Evolutionary conservation across 2,329 filamentous ascomycete species (phyloP), one percentile per base, ranked within the genome.

Genomic region (Monilinia aucupariae): DNA sequence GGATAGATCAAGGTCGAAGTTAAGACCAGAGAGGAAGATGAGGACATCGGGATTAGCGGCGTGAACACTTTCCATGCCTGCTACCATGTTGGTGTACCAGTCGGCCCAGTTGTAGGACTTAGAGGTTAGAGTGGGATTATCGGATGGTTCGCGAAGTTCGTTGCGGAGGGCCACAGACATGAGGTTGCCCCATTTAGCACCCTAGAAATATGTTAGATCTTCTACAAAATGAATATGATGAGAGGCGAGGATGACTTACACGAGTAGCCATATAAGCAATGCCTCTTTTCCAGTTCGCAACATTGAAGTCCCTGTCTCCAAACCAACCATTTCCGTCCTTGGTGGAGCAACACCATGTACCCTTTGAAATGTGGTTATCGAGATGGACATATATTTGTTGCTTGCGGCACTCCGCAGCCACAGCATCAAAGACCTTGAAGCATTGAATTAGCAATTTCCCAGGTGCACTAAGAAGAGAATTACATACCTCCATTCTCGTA

Each of bases 331-430:
- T 86, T 3, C 82, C 82, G 59, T 86, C 84, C 0, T 70, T 74
- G 0, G 73, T 75, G 10, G 75, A 77, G 68, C 84, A 86, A 70
- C 84, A 86, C 84, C 84, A 87, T 61, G 76, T 76, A 2, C 78
- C 84, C 53, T 76, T 78, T 12, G 82, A 85, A 65, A 86, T 80
- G 71, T 86, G 84, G 69, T 86, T 86, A 71, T 86, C 83, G 0
- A 86, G 75, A 65, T 85, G 81, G 6, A 86, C 75, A 66, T 84
- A 83, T 60, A 86, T 80, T 20, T 82, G 70, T 67, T 85, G 83
- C 30, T 76, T 78, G 0, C 79, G 75, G 39, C 81, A 79, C 69
- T 86, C 85, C 0, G 78, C 80, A 0, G 83, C 85, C 4, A 88
- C 80, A 3, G 84, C 84, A 68, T 88, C 85, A 70, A 82, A 88